Percentiles rank a stretch among this genome's conserved stretches.
Conservation (phyloP, 176 grass and related monocot species). For the Tillandsia fasciculata region DNA sequence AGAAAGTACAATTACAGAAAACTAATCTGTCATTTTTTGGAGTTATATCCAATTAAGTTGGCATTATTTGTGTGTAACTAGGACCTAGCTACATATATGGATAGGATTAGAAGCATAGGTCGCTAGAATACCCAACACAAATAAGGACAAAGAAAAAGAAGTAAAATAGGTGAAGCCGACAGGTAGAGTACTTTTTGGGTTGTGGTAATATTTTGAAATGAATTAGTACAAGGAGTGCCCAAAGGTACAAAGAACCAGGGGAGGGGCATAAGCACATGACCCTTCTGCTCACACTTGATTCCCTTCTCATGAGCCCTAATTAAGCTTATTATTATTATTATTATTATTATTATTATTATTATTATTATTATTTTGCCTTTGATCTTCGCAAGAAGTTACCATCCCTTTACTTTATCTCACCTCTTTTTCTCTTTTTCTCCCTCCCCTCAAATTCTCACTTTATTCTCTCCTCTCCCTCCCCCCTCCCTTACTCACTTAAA, state of each 20-base stretch:
- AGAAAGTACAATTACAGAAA: too few relatives aligned
- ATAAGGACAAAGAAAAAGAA: conserved; percentile 18
- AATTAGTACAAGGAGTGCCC: conserved; percentile 35
- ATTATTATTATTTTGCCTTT: conserved; percentile 50
- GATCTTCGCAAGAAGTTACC: conserved; percentile 99
- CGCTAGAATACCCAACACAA: conserved; percentile 4
- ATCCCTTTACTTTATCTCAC: conserved; percentile 68
- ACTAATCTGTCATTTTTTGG: too few relatives aligned
- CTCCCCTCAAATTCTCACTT: conserved; percentile 57
- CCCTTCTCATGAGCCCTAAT: conserved; percentile 52
- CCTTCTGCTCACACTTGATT: conserved; percentile 28
- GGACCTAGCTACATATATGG: too few relatives aligned
- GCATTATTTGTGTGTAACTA: too few relatives aligned
- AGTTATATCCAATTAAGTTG: too few relatives aligned
- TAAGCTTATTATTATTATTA: conserved; percentile 32
- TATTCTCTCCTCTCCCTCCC: conserved; percentile 53
- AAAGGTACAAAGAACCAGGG: conserved; percentile 26
- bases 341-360: conserved; percentile 1
- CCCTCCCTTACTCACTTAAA: conserved; percentile 43
- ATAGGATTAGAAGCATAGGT: too few relatives aligned
- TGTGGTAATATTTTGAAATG: conserved; percentile 18
- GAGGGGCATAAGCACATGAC: conserved; percentile 30
- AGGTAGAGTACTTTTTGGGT: conserved; percentile 19
- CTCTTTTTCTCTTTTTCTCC: conserved; percentile 36
- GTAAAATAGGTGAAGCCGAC: not conserved